A percentile compares a stretch with the other conserved stretches of the same genome.
Evolutionary conservation across 768 basidiomycete species (phyloP).

Genomic region (Naganishia randhawae): DNA sequence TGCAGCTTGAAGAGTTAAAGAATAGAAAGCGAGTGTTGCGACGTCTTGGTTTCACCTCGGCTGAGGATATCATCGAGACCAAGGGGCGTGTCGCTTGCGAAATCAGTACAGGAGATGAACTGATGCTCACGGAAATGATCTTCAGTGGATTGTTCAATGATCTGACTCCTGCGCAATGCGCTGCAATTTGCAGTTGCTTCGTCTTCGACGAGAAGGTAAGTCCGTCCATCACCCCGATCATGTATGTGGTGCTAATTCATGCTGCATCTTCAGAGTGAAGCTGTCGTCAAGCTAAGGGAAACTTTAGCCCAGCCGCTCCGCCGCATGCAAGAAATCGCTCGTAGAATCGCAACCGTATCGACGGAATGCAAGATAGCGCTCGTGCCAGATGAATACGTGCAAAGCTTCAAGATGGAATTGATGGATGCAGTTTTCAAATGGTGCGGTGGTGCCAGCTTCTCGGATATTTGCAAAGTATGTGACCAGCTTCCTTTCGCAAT

Average conservation of each 20-base stretch:
- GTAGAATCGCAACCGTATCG: conserved; percentile 93
- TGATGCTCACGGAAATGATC: conserved; percentile 90
- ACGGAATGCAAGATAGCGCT: conserved; percentile 85
- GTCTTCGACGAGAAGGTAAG: conserved; percentile 93
- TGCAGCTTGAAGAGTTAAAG: conserved; percentile 95
- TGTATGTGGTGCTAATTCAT: conserved; percentile 7
- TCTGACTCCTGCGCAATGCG: conserved; percentile 83
- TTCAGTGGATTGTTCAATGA: conserved; percentile 96
- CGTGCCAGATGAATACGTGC: conserved; percentile 90
- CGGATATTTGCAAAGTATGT: conserved; percentile 87
- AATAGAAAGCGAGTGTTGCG: conserved; percentile 89
- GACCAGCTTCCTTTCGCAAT: conserved; percentile 2
- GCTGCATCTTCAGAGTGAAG: conserved; percentile 23
- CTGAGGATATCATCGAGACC: conserved; percentile 90
- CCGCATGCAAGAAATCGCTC: conserved; percentile 88
- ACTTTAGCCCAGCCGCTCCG: conserved; percentile 88
- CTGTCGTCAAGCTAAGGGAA: conserved; percentile 73
- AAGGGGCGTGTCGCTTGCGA: conserved; percentile 98
- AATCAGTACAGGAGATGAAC: conserved; percentile 93
- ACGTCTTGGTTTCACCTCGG: conserved; percentile 80
- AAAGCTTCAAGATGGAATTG: conserved; percentile 94
- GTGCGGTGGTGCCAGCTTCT: conserved; percentile 96
- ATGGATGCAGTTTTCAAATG: conserved; percentile 98
- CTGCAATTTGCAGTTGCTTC: conserved; percentile 91
- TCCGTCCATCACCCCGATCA: too few species aligned